Base-by-base conservation (phyloP, 2,329 filamentous ascomycete species). In the Bipolaris gigantea region DNA sequence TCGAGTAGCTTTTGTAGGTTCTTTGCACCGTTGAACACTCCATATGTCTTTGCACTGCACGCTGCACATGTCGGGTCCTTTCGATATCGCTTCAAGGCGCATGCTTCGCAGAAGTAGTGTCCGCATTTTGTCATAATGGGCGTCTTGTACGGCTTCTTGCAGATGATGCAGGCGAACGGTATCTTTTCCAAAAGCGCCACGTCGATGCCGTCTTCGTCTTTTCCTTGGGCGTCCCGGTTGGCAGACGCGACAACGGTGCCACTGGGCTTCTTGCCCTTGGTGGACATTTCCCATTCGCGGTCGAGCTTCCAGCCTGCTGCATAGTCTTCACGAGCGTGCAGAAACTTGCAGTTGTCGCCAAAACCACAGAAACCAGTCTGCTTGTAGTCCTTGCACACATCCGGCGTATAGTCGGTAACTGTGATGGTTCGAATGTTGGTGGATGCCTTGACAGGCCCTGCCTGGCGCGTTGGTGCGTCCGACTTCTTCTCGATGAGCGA, bases 241-340 rank as follows among this genome's bases (percentile, higher is more conserved):
- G 84, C 84, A 48, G 81, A 85, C 23, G 85, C 83, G 2, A 89
- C 79, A 0, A 80, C 75, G 23, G 75, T 78, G 10, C 80, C 81
- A 5, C 66, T 67, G 6, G 79, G 79, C 57, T 80, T 81, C 65
- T 84, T 80, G 48, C 76, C 76, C 67, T 89, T 92, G 6, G 86
- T 89, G 2, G 87, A 85, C 33, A 85, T 88, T 71, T 99, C 94
- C 94, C 94, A 99, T 44, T 97, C 93, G 48, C 84, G 83, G 73
- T 99, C 94, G 4, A 99, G 81, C 73, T 97, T 91, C 94, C 94
- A 99, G 2, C 94, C 94, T 71, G 92, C 89, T 65, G 93, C 91
- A 70, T 90, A 89, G 73, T 91, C 89, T 66, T 90, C 87, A 53
- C 90, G 80, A 5, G 85, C 85, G 67, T 94, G 90, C 0, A 91